phyloP scores from a whole-genome alignment of 2,329 filamentous ascomycete genomes.

The Pyrenophora seminiperda region DNA sequence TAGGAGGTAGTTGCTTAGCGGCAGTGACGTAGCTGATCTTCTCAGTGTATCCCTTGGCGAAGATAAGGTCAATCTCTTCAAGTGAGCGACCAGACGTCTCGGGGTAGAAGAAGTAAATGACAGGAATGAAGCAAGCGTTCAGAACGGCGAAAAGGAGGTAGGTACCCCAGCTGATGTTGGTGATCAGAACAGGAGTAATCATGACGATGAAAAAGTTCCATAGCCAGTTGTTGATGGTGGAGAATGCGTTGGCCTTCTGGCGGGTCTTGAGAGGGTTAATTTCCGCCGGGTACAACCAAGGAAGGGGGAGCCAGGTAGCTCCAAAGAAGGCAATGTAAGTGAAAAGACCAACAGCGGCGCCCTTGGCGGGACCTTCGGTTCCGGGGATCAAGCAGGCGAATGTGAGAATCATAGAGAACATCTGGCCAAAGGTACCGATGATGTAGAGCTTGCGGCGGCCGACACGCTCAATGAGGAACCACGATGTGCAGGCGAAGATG shows the following conservation, averaged over 20 bases:
- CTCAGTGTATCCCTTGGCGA: constrained; percentile 47
- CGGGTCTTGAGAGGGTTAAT: constrained; percentile 61
- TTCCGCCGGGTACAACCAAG: constrained; percentile 62
- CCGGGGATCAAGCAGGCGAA: constrained; percentile 51
- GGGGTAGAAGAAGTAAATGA: constrained; percentile 62
- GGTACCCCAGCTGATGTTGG: constrained; percentile 47
- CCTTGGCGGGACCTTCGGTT: constrained; percentile 48
- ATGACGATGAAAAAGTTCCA: constrained; percentile 56
- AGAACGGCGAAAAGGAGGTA: constrained; percentile 59
- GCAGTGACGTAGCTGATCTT: constrained; percentile 47
- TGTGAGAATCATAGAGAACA: constrained; percentile 52
- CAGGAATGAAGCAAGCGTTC: constrained; percentile 58
- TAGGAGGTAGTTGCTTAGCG: constrained; percentile 43
- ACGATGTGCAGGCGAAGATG: constrained; percentile 63
- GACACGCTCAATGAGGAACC: constrained; percentile 69
- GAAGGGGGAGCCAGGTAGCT: constrained; percentile 67
- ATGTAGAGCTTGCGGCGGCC: constrained; percentile 55
- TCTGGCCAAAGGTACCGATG: constrained; percentile 57
- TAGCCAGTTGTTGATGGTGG: constrained; percentile 61
- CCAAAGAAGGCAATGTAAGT: constrained; percentile 73
- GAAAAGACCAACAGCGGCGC: constrained; percentile 66
- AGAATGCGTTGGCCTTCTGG: constrained; percentile 61
- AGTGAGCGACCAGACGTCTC: constrained; percentile 58
- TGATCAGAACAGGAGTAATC: constrained; percentile 51
- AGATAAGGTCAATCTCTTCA: constrained; percentile 60